phyloP scores from a whole-genome alignment of 768 basidiomycete genomes.

The Pleurotus tuoliensis region DNA sequence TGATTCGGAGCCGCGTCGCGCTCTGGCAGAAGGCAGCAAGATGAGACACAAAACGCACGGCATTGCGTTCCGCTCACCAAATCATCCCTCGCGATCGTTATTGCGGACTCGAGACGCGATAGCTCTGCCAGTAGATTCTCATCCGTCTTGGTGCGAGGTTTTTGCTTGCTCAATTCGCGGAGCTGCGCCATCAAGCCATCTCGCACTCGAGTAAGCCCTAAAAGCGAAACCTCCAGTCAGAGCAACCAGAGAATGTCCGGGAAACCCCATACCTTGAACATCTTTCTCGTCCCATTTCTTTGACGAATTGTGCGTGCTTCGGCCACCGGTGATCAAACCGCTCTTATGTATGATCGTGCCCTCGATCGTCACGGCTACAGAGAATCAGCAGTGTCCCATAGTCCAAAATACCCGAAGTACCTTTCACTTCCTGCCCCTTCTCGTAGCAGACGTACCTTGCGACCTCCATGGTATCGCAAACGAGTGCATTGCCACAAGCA shows the following conservation, averaged over 20 bases:
- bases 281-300: slow-evolving; percentile 97
- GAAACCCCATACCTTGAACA: slow-evolving; percentile 57
- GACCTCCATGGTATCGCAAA: slow-evolving; percentile 94
- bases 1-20: slow-evolving; percentile 70
- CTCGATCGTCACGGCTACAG: slow-evolving; percentile 87
- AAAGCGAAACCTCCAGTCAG: neutral
- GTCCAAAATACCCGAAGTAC: slow-evolving; percentile 37
- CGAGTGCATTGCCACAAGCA: slow-evolving; percentile 91
- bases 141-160: slow-evolving; percentile 80
- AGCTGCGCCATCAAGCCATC: slow-evolving; percentile 73
- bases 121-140: slow-evolving; percentile 77
- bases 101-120: slow-evolving; percentile 72
- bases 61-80: slow-evolving; percentile 44
- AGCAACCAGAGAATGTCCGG: neutral
- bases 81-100: slow-evolving; percentile 77
- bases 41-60: slow-evolving; percentile 1
- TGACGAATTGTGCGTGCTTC: slow-evolving; percentile 66
- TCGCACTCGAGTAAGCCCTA: slow-evolving; percentile 52
- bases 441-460: slow-evolving; percentile 90
- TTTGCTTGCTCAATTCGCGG: slow-evolving; percentile 78
- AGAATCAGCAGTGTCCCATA: neutral
- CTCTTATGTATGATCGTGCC: slow-evolving; percentile 98
- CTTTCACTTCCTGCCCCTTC: slow-evolving; percentile 95
- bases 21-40: slow-evolving; percentile 38
- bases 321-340: slow-evolving; percentile 94